Conservation (phyloP, 352 stramenopile species). For the Pythium oligandrum region DNA sequence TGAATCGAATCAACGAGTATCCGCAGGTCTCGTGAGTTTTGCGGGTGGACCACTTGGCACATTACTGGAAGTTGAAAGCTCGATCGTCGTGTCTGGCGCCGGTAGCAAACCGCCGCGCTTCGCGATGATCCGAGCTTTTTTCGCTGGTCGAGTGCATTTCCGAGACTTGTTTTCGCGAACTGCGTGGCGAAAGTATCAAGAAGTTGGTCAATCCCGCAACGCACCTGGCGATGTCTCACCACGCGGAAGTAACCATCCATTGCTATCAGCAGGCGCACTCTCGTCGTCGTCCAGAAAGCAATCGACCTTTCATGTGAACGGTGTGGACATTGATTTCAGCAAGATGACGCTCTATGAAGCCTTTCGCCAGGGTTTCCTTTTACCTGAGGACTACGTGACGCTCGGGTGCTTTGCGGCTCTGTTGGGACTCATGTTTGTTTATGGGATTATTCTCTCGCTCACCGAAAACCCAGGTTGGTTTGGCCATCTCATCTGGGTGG, state of each 20-base stretch:
- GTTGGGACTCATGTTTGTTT: conserved; percentile 56
- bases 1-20: no score
- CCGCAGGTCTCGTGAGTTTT: no score
- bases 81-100: not conserved
- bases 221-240: conserved; percentile 8
- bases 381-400: conserved; percentile 74
- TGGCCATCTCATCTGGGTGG: conserved; percentile 70
- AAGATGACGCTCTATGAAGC: conserved; percentile 75
- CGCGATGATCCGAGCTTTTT: conserved; percentile 30
- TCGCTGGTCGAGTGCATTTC: conserved; percentile 25
- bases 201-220: conserved; percentile 18
- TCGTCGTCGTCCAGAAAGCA: not conserved
- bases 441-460: conserved; percentile 55
- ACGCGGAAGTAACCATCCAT: conserved; percentile 7
- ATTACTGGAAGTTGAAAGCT: no score
- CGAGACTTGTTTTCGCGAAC: conserved; percentile 39
- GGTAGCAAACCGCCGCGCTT: conserved; percentile 16
- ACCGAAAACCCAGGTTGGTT: conserved; percentile 66
- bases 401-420: conserved; percentile 52
- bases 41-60: no score
- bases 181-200: conserved; percentile 57
- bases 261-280: not conserved
- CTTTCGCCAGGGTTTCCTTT: conserved; percentile 58
- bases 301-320: conserved; percentile 8
- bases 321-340: conserved; percentile 44